Base-by-base conservation (phyloP, 371 early-diverging fungal genomes). In the Dipsacomyces acuminosporus region DNA sequence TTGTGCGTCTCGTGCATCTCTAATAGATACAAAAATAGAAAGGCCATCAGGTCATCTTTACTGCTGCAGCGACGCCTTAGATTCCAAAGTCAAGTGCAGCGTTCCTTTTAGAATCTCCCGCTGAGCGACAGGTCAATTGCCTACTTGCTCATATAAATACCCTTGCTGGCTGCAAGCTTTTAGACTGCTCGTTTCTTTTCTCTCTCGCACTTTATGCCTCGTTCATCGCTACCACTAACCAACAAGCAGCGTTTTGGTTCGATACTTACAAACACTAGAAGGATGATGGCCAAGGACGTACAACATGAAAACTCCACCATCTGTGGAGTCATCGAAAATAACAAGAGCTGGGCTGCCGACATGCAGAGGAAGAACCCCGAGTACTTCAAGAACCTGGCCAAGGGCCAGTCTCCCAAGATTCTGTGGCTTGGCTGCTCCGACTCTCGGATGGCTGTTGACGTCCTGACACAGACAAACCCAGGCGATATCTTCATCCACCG, bases 391-490 rank as follows among this genome's bases (percentile, higher is more conserved):
- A 72, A 74, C 36, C 74, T 86, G 14, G 81, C 87, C 35, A 53
- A 78, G 54, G 80, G 80, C 48, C 94, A 95, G 74, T 60, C 76
- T 24, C 97, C 97, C 54, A 85, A 90, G 71, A 80, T 94, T 48
- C 78, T 94, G 17, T 96, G 93, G 93, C 85, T 96, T 55, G 96
- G 92, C n/a, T 92, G 93, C 73, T 82, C 89, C 17, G 96, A 96
- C 74, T 90, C 92, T 8, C 84, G 94, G 51, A 89, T 93, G 18
- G 88, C 90, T 26, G 87, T 87, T 45, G 87, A 73, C 26, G 54
- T 66, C 2, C 23, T 73, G 45, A 72, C 73, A 6, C 48, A 64
- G 53, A 57, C 73, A 49, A 34, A 67, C 42, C 56, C 66, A 52
- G 96, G 98, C 38, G 94, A 95, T 42, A 77, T 95, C 26, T 97